phyloP scores from a whole-genome alignment of 257 asterid species.

The Nicotiana tomentosiformis region DNA sequence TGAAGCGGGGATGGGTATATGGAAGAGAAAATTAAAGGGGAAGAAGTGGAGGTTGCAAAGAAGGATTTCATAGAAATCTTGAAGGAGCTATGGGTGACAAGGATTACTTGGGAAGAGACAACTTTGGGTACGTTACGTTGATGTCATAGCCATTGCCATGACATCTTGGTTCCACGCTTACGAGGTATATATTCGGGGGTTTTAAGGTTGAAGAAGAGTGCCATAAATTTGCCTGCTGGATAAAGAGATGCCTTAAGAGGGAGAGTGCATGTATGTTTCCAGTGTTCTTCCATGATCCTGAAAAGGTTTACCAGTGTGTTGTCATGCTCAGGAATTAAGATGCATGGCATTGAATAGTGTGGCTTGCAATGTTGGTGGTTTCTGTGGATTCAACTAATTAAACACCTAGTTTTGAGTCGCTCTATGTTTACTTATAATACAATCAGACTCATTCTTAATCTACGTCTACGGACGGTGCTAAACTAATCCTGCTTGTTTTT shows the following conservation, averaged over 20 bases:
- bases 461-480: background rate
- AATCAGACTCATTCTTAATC: background rate
- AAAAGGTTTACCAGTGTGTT: constrained; percentile 45
- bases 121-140: constrained; percentile 44
- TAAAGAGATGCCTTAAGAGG: constrained; percentile 49
- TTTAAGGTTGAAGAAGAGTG: constrained; percentile 52
- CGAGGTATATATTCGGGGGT: constrained; percentile 45
- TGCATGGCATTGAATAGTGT: constrained; percentile 50
- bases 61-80: constrained; percentile 51
- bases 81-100: constrained; percentile 30
- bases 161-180: constrained; percentile 58
- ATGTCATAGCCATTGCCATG: constrained; percentile 37
- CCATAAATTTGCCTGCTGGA: constrained; percentile 57
- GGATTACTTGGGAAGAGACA: constrained; percentile 57
- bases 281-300: constrained; percentile 31
- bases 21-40: constrained; percentile 47
- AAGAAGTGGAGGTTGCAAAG: constrained; percentile 45
- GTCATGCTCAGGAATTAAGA: constrained; percentile 35
- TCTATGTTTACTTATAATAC: background rate
- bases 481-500: background rate
- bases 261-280: constrained; percentile 36
- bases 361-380: no score
- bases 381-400: background rate
- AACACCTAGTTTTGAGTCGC: no score
- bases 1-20: constrained; percentile 37